Evolutionary conservation across 768 basidiomycete species (phyloP).

Genomic region (Cystobasidium tubakii): DNA sequence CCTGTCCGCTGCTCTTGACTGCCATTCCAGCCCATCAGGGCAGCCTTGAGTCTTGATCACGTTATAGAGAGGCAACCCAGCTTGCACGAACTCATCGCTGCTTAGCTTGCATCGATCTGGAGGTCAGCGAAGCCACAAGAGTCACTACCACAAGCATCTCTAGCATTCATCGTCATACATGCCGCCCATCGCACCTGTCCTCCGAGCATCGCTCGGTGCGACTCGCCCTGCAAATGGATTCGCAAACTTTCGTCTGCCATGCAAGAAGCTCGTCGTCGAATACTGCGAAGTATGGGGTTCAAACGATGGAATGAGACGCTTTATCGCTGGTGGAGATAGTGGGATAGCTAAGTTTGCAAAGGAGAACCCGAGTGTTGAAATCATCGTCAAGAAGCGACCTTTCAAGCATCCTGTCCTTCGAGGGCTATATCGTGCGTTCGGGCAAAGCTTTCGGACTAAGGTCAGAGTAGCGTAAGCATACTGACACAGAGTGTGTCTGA

Average conservation of each 20-base stretch:
- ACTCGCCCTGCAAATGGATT: conserved; percentile 14
- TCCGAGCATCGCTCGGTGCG: conserved; percentile 13
- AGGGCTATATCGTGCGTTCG: conserved; percentile 68
- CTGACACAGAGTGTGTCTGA: neutral
- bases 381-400: conserved; percentile 71
- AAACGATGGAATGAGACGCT: conserved; percentile 65
- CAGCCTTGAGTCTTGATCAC: neutral
- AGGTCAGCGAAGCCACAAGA: no score
- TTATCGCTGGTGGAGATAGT: conserved; percentile 51
- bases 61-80: no score
- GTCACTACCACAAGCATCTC: no score
- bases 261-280: conserved; percentile 82
- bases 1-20: neutral
- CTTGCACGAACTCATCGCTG: no score
- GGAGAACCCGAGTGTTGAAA: conserved; percentile 72
- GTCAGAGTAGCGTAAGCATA: no score
- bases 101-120: no score
- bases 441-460: neutral
- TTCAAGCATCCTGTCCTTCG: conserved; percentile 72
- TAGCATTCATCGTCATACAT: no score
- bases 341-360: conserved; percentile 56
- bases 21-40: neutral
- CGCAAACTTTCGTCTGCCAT: conserved; percentile 60
- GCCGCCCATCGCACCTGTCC: conserved; percentile 2
- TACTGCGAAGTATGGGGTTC: conserved; percentile 78